Evolutionary conservation across 106 monocot genomes (phyloP).

Genomic region (Acorus gramineus): DNA sequence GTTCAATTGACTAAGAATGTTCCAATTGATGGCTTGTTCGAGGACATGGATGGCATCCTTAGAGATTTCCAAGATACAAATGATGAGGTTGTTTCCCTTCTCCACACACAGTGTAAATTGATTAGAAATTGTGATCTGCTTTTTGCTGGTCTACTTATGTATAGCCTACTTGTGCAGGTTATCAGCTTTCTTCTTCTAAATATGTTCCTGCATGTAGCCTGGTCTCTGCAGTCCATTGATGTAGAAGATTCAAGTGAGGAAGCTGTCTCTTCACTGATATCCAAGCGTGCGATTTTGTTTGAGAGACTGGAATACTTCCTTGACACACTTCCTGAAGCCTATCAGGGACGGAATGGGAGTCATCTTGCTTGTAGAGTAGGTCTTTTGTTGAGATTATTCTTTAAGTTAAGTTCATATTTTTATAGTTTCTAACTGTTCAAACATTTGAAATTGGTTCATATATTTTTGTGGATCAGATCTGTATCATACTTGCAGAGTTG

Average conservation of each 20-base stretch:
- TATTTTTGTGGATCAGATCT: slow-evolving; percentile 40
- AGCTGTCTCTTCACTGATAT: slow-evolving; percentile 40
- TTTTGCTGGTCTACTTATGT: slow-evolving; percentile 1
- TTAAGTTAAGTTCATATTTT: too few relatives aligned
- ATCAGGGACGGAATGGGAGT: slow-evolving; percentile 37
- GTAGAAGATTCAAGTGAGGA: slow-evolving; percentile 63
- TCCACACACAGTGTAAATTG: too few relatives aligned
- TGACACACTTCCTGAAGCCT: slow-evolving; percentile 28
- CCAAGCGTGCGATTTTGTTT: slow-evolving; percentile 52
- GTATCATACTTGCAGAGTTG: slow-evolving; percentile 69
- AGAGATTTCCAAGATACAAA: slow-evolving; percentile 51
- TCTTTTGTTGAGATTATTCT: background rate
- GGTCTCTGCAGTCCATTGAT: slow-evolving; percentile 66
- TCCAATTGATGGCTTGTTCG: slow-evolving; percentile 52
- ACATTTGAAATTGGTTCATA: background rate
- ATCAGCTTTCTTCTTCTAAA: slow-evolving; percentile 85
- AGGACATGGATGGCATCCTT: slow-evolving; percentile 62
- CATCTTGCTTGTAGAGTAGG: slow-evolving; percentile 69
- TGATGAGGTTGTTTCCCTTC: slow-evolving; percentile 45
- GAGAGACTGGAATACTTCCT: slow-evolving; percentile 47
- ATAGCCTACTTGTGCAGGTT: slow-evolving; percentile 42
- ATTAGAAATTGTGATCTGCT: background rate
- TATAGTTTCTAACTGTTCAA: too few relatives aligned
- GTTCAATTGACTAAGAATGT: slow-evolving; percentile 73
- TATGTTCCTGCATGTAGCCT: slow-evolving; percentile 82